A percentile compares a stretch with the other conserved stretches of the same genome.
phyloP scores from a whole-genome alignment of 2,329 filamentous ascomycete species.

The Cercospora sp. region DNA sequence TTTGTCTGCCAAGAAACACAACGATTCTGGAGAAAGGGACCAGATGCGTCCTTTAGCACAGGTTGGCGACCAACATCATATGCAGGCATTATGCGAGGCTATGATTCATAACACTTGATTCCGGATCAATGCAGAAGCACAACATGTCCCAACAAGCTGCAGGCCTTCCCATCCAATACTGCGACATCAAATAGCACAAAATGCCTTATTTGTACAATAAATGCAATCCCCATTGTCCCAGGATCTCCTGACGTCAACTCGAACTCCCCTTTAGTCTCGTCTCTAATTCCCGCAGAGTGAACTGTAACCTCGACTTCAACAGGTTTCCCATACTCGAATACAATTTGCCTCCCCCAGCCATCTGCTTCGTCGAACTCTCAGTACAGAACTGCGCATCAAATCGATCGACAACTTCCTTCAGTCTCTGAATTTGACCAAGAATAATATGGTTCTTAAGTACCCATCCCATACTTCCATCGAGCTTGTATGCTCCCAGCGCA shows the following conservation, averaged over 20 bases:
- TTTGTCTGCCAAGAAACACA: neutral
- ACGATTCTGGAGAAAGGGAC: neutral
- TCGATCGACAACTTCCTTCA: conserved; percentile 16
- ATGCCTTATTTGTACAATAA: neutral
- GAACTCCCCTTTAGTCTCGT: conserved; percentile 5
- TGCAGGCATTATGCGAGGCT: neutral
- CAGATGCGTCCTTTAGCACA: neutral
- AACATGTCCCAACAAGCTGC: neutral
- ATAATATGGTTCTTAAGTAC: conserved; percentile 25
- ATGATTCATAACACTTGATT: neutral
- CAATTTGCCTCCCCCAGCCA: conserved; percentile 12
- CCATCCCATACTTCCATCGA: conserved; percentile 23
- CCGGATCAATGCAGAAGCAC: neutral
- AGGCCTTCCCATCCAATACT: neutral
- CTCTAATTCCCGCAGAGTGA: conserved; percentile 20
- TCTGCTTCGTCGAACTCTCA: neutral
- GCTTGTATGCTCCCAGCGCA: conserved; percentile 17
- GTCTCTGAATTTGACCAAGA: conserved; percentile 22
- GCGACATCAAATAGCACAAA: neutral
- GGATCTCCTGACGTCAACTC: conserved; percentile 6
- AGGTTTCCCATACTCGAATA: conserved; percentile 15
- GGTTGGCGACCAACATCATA: neutral
- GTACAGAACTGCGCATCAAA: conserved; percentile 15
- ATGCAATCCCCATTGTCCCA: neutral
- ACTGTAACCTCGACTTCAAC: conserved; percentile 19